A percentile compares a stretch with the other conserved stretches of the same genome.
phyloP scores from a whole-genome alignment of 257 asterid species.

The Lithospermum erythrorhizon region DNA sequence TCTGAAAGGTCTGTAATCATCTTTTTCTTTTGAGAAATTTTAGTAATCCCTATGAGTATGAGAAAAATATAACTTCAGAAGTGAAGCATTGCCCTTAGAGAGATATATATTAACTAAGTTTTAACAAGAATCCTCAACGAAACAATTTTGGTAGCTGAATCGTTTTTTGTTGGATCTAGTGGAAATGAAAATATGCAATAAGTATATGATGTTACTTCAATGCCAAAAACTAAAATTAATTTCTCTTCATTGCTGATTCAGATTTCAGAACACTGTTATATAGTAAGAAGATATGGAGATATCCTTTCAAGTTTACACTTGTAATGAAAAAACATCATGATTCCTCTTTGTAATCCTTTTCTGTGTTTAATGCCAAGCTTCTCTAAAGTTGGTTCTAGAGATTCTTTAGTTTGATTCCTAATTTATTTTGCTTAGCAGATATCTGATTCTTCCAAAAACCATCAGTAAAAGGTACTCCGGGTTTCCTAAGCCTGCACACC shows the following conservation, averaged over 20 bases:
- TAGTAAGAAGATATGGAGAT: not conserved
- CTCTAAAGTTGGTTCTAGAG: not conserved
- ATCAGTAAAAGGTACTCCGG: constrained; percentile 22
- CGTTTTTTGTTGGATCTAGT: not conserved
- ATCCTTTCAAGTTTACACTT: not conserved
- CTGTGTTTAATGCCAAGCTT: not conserved
- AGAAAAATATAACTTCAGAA: too few relatives aligned
- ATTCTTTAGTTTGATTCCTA: constrained; percentile 4
- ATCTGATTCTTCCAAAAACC: constrained; percentile 39
- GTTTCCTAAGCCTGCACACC: constrained; percentile 25
- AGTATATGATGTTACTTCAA: too few relatives aligned
- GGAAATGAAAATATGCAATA: not conserved
- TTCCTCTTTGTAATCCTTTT: not conserved
- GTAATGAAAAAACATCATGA: not conserved
- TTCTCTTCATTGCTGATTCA: too few relatives aligned
- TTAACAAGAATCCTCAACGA: not conserved
- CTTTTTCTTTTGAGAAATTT: too few relatives aligned
- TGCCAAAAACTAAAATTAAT: too few relatives aligned
- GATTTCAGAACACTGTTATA: too few relatives aligned
- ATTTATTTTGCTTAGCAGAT: constrained; percentile 32
- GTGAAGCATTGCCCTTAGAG: not conserved
- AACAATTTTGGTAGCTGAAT: not conserved
- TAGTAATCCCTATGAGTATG: too few relatives aligned
- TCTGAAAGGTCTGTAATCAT: not conserved
- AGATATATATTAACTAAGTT: not conserved